Conservation (phyloP, 495 filamentous ascomycete genomes). For the Tuber borchii region DNA sequence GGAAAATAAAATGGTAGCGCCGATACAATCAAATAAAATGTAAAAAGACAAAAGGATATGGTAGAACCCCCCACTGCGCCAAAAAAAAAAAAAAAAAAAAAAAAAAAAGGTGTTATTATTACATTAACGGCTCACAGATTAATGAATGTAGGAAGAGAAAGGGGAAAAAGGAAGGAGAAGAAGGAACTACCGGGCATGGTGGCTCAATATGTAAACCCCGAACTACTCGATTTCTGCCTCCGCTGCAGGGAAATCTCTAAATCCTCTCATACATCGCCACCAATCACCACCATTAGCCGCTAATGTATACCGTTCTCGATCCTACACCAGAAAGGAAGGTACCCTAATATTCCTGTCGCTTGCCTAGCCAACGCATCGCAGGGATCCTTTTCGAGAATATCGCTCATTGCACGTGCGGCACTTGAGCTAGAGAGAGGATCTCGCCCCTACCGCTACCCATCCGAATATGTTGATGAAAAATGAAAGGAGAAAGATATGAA, state of each 20-base stretch:
- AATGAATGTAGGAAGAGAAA: background rate
- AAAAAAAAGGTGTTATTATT: background rate
- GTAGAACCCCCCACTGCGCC: background rate
- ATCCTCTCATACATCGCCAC: background rate
- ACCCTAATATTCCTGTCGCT: background rate
- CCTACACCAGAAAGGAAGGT: background rate
- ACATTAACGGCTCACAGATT: background rate
- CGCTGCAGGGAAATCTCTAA: background rate
- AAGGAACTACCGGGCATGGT: background rate
- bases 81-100: too few relatives aligned
- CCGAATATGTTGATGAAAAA: background rate
- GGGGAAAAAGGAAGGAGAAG: background rate
- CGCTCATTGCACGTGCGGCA: background rate
- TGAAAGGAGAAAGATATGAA: background rate
- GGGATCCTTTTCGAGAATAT: background rate
- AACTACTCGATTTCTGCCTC: background rate
- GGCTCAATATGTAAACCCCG: background rate
- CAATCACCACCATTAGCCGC: background rate
- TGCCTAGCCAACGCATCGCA: background rate
- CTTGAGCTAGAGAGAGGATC: background rate
- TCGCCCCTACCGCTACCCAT: background rate
- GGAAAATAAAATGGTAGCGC: background rate
- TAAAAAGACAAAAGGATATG: background rate
- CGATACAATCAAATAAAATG: background rate
- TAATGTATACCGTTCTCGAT: background rate